Conservation (phyloP, 352 stramenopile species). For the Pythium myriotylum region DNA sequence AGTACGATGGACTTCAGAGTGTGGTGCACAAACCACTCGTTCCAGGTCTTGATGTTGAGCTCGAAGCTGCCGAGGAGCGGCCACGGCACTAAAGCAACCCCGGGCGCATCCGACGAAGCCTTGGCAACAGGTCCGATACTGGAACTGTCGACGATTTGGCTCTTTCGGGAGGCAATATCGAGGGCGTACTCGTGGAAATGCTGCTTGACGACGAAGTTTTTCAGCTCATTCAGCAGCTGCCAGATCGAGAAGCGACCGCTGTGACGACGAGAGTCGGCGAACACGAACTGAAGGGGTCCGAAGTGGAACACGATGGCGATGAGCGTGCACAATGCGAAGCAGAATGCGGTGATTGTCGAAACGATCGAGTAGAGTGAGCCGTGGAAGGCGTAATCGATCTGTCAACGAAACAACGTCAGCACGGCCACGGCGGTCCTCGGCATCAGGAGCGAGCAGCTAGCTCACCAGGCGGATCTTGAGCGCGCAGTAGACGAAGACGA, state of each 20-base stretch:
- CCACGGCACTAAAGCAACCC: constrained; percentile 45
- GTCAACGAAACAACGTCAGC: neutral
- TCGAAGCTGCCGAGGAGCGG: constrained; percentile 62
- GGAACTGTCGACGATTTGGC: neutral
- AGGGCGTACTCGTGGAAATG: constrained; percentile 35
- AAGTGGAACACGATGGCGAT: constrained; percentile 81
- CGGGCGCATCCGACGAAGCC: neutral
- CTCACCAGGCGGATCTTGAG: constrained; percentile 77
- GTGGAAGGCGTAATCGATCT: constrained; percentile 85
- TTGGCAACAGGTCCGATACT: constrained; percentile 8
- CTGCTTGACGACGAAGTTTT: constrained; percentile 29
- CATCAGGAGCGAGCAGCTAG: neutral
- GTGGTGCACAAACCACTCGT: constrained; percentile 59
- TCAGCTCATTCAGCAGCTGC: constrained; percentile 21
- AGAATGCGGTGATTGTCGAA: constrained; percentile 62
- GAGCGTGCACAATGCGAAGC: constrained; percentile 67
- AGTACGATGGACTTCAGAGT: constrained; percentile 28
- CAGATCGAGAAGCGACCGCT: constrained; percentile 16
- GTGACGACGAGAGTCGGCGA: constrained; percentile 48
- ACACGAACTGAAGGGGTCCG: constrained; percentile 77
- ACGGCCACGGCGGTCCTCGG: too few relatives aligned
- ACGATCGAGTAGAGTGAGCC: constrained; percentile 68
- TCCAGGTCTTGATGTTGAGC: constrained; percentile 69
- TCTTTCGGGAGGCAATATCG: constrained; percentile 7
- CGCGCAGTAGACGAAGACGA: constrained; percentile 71